phyloP scores from a whole-genome alignment of 169 alveolate genomes.

The Cyclospora cayetanensis region DNA sequence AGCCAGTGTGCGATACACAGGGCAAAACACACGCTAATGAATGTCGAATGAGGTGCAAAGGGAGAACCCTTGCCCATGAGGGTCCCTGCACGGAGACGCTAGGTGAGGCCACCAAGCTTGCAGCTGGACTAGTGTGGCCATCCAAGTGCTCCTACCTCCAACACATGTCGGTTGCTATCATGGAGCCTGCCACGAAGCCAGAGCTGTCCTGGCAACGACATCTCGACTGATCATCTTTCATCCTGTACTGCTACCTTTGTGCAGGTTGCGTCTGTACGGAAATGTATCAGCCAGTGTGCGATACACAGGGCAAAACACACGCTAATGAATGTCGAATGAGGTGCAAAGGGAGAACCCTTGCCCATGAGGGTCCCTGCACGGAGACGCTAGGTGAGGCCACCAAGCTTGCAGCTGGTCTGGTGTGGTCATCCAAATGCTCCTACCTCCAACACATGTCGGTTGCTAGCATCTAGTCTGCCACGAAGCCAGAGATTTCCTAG shows the following conservation, averaged over 20 bases:
- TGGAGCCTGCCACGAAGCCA: background rate
- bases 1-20: constrained; percentile 66
- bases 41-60: constrained; percentile 51
- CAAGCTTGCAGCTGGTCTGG: background rate
- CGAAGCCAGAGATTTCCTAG: background rate
- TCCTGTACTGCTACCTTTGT: background rate
- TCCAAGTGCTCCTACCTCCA: too few relatives aligned
- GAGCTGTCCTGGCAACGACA: background rate
- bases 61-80: constrained; percentile 6
- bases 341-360: constrained; percentile 11
- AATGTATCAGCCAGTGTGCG: constrained; percentile 29
- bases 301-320: constrained; percentile 1
- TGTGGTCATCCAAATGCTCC: background rate
- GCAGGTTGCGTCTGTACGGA: background rate
- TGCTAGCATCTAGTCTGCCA: background rate
- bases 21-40: constrained; percentile 48
- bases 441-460: background rate
- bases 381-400: background rate
- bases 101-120: constrained; percentile 8
- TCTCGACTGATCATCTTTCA: background rate
- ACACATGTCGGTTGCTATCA: too few relatives aligned
- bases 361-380: background rate
- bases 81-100: background rate
- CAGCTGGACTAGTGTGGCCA: too few relatives aligned
- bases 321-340: background rate